These are phyloP conservation scores for Aspergillus niger DNA, from an alignment of 2,329 filamentous ascomycete species.

Conservation along the genomic window DNA sequence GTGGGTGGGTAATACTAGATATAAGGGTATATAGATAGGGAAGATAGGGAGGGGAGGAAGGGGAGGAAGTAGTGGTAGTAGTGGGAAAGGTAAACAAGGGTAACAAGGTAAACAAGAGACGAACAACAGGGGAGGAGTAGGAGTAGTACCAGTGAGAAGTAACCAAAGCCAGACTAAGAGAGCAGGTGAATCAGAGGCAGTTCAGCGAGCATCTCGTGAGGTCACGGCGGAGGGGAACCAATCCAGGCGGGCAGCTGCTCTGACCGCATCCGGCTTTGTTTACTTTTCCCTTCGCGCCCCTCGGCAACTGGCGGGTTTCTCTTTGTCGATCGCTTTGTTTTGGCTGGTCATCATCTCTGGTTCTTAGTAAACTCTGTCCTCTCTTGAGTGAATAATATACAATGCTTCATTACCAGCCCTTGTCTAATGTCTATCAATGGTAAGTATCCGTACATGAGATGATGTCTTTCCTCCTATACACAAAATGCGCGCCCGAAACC, in stretches of 20 bases:
- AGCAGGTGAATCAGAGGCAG: background rate
- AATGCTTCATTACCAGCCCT: slow-evolving; percentile 7
- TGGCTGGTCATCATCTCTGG: too few species aligned
- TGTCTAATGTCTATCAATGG: background rate
- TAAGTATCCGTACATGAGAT: slow-evolving; percentile 1
- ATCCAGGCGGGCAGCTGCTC: slow-evolving; percentile 15
- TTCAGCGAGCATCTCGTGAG: background rate
- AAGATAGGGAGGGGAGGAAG: too few species aligned
- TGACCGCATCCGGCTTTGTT: slow-evolving; percentile 25
- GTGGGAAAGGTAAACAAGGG: slow-evolving; percentile 2
- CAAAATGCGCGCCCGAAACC: background rate
- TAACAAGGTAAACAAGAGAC: background rate
- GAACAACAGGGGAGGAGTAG: slow-evolving; percentile 13
- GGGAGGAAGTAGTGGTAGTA: too few species aligned
- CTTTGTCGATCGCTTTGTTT: too few species aligned
- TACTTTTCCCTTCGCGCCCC: slow-evolving; percentile 11
- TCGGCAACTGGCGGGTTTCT: too few species aligned
- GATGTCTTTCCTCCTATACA: background rate
- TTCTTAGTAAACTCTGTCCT: too few species aligned
- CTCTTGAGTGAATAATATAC: slow-evolving; percentile 1
- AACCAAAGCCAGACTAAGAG: background rate
- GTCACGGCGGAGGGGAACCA: slow-evolving; percentile 8
- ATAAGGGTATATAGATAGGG: too few species aligned
- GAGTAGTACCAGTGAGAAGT: slow-evolving; percentile 11
- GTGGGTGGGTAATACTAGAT: background rate